Percentiles rank a stretch among this genome's conserved stretches.
phyloP scores from a whole-genome alignment of 495 filamentous ascomycete genomes.

The Aspergillus biplanus region DNA sequence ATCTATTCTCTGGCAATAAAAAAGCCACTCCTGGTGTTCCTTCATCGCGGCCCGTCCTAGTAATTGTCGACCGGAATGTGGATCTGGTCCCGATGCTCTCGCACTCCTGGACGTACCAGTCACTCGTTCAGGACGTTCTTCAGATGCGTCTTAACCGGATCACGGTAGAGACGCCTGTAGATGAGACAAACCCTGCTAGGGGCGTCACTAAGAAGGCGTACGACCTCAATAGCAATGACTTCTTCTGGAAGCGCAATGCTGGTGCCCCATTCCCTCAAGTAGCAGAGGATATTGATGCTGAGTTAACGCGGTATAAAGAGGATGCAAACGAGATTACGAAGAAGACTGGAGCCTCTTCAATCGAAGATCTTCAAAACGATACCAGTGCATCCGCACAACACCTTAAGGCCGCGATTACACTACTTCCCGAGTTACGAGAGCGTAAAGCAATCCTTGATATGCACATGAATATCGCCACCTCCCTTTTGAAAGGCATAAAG shows the following conservation, averaged over 20 bases:
- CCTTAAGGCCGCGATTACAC: slow-evolving; percentile 91
- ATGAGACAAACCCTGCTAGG: slow-evolving; percentile 73
- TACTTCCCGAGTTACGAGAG: slow-evolving; percentile 89
- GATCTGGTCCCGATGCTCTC: slow-evolving; percentile 98
- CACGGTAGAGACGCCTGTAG: slow-evolving; percentile 79
- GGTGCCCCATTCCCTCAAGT: slow-evolving; percentile 93
- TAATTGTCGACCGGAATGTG: slow-evolving; percentile 92
- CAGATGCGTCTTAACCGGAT: slow-evolving; percentile 96
- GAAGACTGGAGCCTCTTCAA: slow-evolving; percentile 88
- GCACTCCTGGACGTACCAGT: slow-evolving; percentile 99
- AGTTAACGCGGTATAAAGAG: slow-evolving; percentile 92
- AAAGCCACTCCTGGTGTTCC: slow-evolving; percentile 60
- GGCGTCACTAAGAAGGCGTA: slow-evolving; percentile 81
- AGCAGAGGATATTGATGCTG: slow-evolving; percentile 91
- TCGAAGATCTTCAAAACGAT: slow-evolving; percentile 93
- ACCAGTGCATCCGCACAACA: slow-evolving; percentile 87
- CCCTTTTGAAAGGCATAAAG: slow-evolving; percentile 85
- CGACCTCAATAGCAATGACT: slow-evolving; percentile 88
- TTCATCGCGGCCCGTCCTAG: slow-evolving; percentile 77
- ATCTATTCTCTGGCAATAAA: slow-evolving; percentile 73
- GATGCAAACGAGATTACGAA: slow-evolving; percentile 93
- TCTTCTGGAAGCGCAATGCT: slow-evolving; percentile 98
- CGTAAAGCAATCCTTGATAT: slow-evolving; percentile 91
- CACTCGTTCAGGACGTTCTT: slow-evolving; percentile 91
- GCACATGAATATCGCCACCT: slow-evolving; percentile 98